Conservation (phyloP, 2,329 filamentous ascomycete species). For the Dendryphion nanum region DNA sequence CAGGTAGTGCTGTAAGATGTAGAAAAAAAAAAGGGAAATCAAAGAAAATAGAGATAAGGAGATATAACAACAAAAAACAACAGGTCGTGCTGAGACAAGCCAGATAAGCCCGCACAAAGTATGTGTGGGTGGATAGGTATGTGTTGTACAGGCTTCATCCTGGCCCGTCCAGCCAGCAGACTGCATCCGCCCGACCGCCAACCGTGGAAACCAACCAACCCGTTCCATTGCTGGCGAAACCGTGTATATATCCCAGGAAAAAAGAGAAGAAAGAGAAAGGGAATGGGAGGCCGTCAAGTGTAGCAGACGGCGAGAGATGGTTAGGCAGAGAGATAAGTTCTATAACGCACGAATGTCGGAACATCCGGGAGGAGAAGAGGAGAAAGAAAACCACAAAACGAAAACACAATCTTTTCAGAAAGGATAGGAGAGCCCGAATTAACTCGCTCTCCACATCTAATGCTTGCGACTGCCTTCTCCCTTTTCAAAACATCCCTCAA, state of each 20-base stretch:
- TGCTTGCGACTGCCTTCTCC: constrained; percentile 37
- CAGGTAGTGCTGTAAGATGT: neutral
- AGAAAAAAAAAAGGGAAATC: neutral
- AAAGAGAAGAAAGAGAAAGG: constrained; percentile 4
- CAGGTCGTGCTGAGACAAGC: no score
- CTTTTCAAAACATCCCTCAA: constrained; percentile 34
- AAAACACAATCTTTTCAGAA: constrained; percentile 25
- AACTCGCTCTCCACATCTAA: constrained; percentile 23
- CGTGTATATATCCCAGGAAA: constrained; percentile 13
- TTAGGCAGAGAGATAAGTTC: constrained; percentile 5
- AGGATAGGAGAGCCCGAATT: constrained; percentile 21
- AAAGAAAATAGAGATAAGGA: no score
- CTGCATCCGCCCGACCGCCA: no score
- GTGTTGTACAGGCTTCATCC: neutral
- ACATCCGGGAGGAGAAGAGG: constrained; percentile 6
- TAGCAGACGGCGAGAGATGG: neutral
- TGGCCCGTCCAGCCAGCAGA: constrained; percentile 4
- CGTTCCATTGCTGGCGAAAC: constrained; percentile 12
- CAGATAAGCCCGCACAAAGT: no score
- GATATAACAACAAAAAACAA: no score
- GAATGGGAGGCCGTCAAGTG: constrained; percentile 1
- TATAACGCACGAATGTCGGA: constrained; percentile 14
- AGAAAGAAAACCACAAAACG: constrained; percentile 12
- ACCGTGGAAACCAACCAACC: constrained; percentile 3
- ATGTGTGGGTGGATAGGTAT: no score